Conservation (phyloP, 2,329 filamentous ascomycete genomes). For the Mycogone perniciosa region DNA sequence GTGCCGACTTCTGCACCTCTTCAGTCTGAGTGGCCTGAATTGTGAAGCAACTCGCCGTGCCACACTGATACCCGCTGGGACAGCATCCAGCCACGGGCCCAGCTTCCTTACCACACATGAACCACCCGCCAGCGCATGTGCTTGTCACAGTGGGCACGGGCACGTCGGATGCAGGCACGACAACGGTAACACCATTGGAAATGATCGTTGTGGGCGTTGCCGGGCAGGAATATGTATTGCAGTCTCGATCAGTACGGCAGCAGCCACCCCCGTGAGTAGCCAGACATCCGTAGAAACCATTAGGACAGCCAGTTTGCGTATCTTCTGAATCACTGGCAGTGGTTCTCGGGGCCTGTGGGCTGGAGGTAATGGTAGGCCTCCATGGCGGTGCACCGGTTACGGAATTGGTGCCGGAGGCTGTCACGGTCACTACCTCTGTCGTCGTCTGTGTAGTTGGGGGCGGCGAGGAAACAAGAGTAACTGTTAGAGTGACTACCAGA, state of each 20-base stretch:
- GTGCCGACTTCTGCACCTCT: slow-evolving; percentile 44
- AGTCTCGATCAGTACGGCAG: slow-evolving; percentile 82
- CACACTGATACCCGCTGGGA: slow-evolving; percentile 69
- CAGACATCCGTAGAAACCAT: slow-evolving; percentile 85
- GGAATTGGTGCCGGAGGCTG: slow-evolving; percentile 31
- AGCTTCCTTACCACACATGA: slow-evolving; percentile 52
- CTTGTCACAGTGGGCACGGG: slow-evolving; percentile 37
- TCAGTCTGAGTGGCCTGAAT: slow-evolving; percentile 45
- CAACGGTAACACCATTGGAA: slow-evolving; percentile 62
- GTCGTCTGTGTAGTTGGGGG: slow-evolving; percentile 33
- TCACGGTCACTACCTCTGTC: slow-evolving; percentile 29
- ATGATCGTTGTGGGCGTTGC: slow-evolving; percentile 57
- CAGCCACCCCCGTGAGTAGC: slow-evolving; percentile 79
- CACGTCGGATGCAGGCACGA: slow-evolving; percentile 50
- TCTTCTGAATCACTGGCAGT: neutral
- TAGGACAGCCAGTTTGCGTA: slow-evolving; percentile 58
- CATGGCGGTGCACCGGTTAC: slow-evolving; percentile 39
- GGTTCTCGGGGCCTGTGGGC: neutral
- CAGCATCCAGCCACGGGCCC: slow-evolving; percentile 76
- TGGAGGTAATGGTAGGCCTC: slow-evolving; percentile 29
- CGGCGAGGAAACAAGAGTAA: slow-evolving; percentile 31
- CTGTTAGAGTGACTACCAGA: slow-evolving; percentile 34
- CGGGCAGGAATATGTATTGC: slow-evolving; percentile 73
- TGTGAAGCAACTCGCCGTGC: slow-evolving; percentile 63
- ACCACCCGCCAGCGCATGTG: slow-evolving; percentile 75